phyloP scores from a whole-genome alignment of 441 rosid genomes.

The Corymbia calophylla region DNA sequence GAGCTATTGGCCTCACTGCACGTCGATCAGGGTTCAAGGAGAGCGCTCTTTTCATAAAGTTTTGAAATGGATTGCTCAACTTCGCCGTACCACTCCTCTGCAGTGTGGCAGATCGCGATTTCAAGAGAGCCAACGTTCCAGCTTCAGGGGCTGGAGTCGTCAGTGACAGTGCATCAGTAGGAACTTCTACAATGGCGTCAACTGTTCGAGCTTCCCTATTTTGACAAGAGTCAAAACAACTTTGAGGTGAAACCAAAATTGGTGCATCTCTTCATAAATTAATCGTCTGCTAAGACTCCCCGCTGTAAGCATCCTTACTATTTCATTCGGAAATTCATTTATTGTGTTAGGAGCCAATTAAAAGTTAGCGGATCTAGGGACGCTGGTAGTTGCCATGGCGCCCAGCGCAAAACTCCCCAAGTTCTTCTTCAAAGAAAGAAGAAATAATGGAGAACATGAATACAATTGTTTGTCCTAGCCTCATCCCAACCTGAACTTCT shows the following conservation, averaged over 20 bases:
- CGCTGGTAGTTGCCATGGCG: not conserved
- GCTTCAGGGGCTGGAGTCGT: conserved; percentile 21
- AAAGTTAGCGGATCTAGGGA: not conserved
- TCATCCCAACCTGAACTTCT: not conserved
- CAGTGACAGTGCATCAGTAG: conserved; percentile 30
- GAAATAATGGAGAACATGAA: not conserved
- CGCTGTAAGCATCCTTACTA: not conserved
- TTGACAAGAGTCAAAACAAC: conserved; percentile 5
- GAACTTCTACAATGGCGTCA: conserved; percentile 20
- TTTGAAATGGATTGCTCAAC: conserved; percentile 36
- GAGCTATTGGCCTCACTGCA: conserved; percentile 6
- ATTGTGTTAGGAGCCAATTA: not conserved
- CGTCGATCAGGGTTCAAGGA: conserved; percentile 15
- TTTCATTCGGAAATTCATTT: not conserved
- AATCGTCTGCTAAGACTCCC: not conserved
- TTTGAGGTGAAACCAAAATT: not conserved
- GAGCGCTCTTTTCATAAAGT: conserved; percentile 21
- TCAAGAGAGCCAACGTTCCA: conserved; percentile 18
- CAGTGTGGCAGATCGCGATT: conserved; percentile 29
- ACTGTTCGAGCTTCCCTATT: conserved; percentile 44
- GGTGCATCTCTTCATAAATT: not conserved
- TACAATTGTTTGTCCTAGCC: not conserved
- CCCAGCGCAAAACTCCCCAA: not conserved
- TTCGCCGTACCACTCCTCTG: conserved; percentile 16
- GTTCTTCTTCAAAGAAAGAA: not conserved